These are phyloP conservation scores for Entomortierella lignicola DNA, from an alignment of 192 early-diverging fungal species.

Conservation along the genomic window DNA sequence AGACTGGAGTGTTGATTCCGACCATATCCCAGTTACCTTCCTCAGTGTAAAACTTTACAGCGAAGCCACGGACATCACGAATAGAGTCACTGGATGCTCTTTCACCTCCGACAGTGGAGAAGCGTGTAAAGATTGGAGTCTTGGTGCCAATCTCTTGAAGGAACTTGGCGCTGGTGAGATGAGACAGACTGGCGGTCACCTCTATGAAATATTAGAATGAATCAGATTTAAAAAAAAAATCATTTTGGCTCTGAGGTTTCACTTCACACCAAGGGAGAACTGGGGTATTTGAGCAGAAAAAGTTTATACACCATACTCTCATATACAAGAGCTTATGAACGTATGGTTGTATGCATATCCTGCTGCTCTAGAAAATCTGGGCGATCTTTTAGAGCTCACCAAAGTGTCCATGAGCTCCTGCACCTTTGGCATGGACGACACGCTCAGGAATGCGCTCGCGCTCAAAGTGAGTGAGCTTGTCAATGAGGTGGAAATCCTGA, in stretches of 20 bases:
- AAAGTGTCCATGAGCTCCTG: slow-evolving; percentile 83
- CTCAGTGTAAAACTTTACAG: slow-evolving; percentile 90
- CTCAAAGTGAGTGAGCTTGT: slow-evolving; percentile 84
- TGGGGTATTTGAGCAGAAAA: too few species aligned
- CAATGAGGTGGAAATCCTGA: slow-evolving; percentile 81
- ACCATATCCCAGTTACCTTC: slow-evolving; percentile 91
- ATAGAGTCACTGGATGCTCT: slow-evolving; percentile 79
- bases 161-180: slow-evolving; percentile 80
- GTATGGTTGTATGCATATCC: too few species aligned
- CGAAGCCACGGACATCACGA: slow-evolving; percentile 85
- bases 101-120: slow-evolving; percentile 87
- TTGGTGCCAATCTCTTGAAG: slow-evolving; percentile 76
- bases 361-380: not conserved
- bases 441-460: slow-evolving; percentile 85
- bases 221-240: too few species aligned
- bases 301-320: too few species aligned
- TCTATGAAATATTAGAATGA: slow-evolving; percentile 47
- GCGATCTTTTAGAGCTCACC: slow-evolving; percentile 11
- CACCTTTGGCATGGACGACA: slow-evolving; percentile 85
- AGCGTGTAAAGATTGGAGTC: slow-evolving; percentile 84
- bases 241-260: too few species aligned
- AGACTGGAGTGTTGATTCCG: slow-evolving; percentile 86
- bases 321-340: too few species aligned
- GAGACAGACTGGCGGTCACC: slow-evolving; percentile 74
- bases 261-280: too few species aligned